Evolutionary conservation across 352 stramenopile species (phyloP).

Genomic region (Globisporangium rhizosaccharum): DNA sequence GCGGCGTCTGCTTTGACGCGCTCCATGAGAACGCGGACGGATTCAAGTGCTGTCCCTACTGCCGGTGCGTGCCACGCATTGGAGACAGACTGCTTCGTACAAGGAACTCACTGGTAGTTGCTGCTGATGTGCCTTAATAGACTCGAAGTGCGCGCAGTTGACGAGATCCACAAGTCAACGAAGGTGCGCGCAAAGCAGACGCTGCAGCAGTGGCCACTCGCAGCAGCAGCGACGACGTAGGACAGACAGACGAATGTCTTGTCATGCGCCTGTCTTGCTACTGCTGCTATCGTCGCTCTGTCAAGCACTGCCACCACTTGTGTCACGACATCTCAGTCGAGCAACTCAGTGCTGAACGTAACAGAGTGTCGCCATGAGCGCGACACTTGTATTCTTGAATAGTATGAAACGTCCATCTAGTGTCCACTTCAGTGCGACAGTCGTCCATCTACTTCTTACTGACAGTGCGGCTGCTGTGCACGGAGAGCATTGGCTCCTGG

Average conservation of each 20-base stretch:
- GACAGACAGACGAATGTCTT: not conserved
- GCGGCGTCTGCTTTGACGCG: constrained; percentile 46
- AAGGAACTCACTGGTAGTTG: too few relatives aligned
- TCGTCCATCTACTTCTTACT: constrained; percentile 4
- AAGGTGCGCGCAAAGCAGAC: constrained; percentile 33
- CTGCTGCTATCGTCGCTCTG: too few relatives aligned
- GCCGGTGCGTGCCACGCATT: constrained; percentile 21
- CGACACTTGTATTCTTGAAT: too few relatives aligned
- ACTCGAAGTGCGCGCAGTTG: constrained; percentile 22
- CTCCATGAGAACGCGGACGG: constrained; percentile 40
- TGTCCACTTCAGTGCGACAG: too few relatives aligned
- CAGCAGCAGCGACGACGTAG: not conserved
- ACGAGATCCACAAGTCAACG: constrained; percentile 50
- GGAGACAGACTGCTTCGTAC: not conserved
- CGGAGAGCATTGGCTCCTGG: constrained; percentile 28
- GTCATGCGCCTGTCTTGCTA: too few relatives aligned
- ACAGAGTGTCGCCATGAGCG: too few relatives aligned
- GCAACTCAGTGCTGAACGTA: too few relatives aligned
- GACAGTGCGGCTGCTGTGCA: constrained; percentile 1
- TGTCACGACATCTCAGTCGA: too few relatives aligned
- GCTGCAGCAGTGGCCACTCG: constrained; percentile 14
- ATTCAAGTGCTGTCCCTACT: constrained; percentile 65
- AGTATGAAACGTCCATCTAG: too few relatives aligned
- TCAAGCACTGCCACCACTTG: too few relatives aligned
- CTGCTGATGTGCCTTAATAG: constrained; percentile 1